phyloP scores from a whole-genome alignment of 2,329 filamentous ascomycete species.

The Ciborinia camelliae region DNA sequence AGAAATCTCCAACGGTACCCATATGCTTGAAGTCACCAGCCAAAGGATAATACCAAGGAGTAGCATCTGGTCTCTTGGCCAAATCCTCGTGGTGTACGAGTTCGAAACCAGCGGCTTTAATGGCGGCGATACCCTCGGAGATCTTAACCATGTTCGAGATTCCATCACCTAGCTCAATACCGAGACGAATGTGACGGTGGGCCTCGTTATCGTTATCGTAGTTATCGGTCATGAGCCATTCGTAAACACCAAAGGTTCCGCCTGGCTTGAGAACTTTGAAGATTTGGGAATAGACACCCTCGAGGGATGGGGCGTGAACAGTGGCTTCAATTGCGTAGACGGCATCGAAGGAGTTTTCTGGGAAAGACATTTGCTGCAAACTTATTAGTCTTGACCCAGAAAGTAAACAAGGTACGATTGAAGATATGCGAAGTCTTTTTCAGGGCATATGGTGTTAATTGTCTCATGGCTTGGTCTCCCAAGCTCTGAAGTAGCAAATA shows the following conservation, averaged over 20 bases:
- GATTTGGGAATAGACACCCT: conserved; percentile 92
- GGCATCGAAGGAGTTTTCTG: conserved; percentile 86
- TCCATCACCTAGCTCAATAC: conserved; percentile 92
- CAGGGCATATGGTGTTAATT: conserved; percentile 5
- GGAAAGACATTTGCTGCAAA: conserved; percentile 85
- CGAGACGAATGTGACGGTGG: conserved; percentile 87
- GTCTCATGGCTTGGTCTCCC: conserved; percentile 7
- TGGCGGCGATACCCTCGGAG: conserved; percentile 74
- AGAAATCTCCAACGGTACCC: conserved; percentile 72
- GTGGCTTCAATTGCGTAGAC: conserved; percentile 98
- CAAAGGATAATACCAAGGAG: conserved; percentile 93
- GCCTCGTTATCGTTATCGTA: conserved; percentile 86
- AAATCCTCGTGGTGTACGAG: conserved; percentile 83
- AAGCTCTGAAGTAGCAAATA: conserved; percentile 15
- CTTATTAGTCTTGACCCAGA: background rate
- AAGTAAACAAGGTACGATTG: background rate
- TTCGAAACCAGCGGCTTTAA: conserved; percentile 84
- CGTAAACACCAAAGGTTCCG: conserved; percentile 93
- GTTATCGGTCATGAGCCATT: conserved; percentile 97
- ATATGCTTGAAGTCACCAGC: conserved; percentile 82
- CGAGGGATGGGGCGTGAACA: conserved; percentile 85
- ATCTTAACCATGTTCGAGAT: conserved; percentile 97
- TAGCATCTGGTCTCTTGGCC: conserved; percentile 67
- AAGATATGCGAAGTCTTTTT: background rate
- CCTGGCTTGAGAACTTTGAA: conserved; percentile 94